phyloP scores from a whole-genome alignment of 306 rosid genomes.

The Myrica gale region DNA sequence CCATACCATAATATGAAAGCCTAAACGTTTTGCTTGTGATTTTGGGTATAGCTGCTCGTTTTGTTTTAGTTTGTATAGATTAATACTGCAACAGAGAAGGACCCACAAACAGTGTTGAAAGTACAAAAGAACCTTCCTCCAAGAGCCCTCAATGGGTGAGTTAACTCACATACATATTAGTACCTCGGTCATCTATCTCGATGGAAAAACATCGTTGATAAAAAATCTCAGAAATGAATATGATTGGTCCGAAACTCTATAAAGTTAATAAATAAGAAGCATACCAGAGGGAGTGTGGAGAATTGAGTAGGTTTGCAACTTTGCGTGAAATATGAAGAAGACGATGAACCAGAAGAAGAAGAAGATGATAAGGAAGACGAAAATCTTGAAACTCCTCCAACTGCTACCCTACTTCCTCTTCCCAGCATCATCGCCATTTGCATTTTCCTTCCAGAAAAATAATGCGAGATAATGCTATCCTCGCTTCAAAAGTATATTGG shows the following conservation, averaged over 20 bases:
- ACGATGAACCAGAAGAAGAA: constrained; percentile 33
- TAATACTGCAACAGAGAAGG: too few relatives aligned
- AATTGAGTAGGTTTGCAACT: constrained; percentile 45
- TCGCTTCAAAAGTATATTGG: background rate
- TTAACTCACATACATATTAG: too few relatives aligned
- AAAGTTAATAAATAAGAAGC: constrained; percentile 1
- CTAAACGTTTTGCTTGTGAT: too few relatives aligned
- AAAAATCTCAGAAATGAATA: too few relatives aligned
- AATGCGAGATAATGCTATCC: background rate
- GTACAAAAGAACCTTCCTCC: background rate
- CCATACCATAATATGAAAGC: too few relatives aligned
- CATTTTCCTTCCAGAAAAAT: constrained; percentile 15
- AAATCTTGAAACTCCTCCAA: constrained; percentile 49
- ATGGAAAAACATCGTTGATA: too few relatives aligned
- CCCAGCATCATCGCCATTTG: constrained; percentile 60
- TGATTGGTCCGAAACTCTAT: too few relatives aligned
- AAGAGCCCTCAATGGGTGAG: background rate
- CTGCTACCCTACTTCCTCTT: constrained; percentile 46
- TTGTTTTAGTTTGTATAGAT: too few relatives aligned
- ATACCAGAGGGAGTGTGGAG: constrained; percentile 44
- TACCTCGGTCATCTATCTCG: too few relatives aligned
- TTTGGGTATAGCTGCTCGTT: too few relatives aligned
- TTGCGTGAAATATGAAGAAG: constrained; percentile 49
- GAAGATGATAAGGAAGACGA: constrained; percentile 32
- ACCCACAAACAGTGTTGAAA: too few relatives aligned